Evolutionary conservation across 306 rosid species (phyloP), one percentile per base, ranked within the genome.

Genomic region (Citrullus colocynthis): DNA sequence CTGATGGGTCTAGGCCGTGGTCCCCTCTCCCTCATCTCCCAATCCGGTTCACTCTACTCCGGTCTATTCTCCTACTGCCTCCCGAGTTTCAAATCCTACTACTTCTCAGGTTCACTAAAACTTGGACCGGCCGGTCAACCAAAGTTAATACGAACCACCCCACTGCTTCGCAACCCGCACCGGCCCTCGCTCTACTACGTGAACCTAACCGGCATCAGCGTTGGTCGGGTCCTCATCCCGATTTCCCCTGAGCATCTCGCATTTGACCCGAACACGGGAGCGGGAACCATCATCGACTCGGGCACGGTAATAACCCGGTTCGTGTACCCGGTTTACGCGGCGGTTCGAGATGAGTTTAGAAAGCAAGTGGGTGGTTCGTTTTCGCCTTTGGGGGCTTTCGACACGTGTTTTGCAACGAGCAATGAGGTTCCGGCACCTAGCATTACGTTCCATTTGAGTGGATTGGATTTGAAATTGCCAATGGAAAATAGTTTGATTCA

Each of bases 1-100:
- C 72, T 95, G 16, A 70, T 95, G 87, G 98, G 98, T 24, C 21
- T 95, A 82, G 98, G 98, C 56, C 97, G 96, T 0, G 98, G 97
- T 24, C 87, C 98, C 11, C 69, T 90, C 79, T 95, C 96, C 0
- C 34, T 95, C 2, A 75, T 88, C 8, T 88, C 98, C 0, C 98
- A 95, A 56, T 78, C 96, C 30, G 93, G 90, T 9, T 15, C 93
- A 18, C 83, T 84, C 52, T 94, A 91, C 80, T 89, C 90, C 0
- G 92, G 92, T 1, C 73, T 92, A 0, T 92, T 92, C 80, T 95
- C 98, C 0, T 95, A 95, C 73, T 95, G 97, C 14, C 85, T 95
- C 1, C 98, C 98, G 0, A 95, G 97, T 52, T 92, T 88, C 88
- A 92, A 95, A 77, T 95, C 98, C 0, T 87, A 80, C 84, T 90